These are phyloP conservation scores for Metarhizium anisopliae DNA, from an alignment of 2,329 filamentous ascomycete genomes.

Conservation along the genomic window DNA sequence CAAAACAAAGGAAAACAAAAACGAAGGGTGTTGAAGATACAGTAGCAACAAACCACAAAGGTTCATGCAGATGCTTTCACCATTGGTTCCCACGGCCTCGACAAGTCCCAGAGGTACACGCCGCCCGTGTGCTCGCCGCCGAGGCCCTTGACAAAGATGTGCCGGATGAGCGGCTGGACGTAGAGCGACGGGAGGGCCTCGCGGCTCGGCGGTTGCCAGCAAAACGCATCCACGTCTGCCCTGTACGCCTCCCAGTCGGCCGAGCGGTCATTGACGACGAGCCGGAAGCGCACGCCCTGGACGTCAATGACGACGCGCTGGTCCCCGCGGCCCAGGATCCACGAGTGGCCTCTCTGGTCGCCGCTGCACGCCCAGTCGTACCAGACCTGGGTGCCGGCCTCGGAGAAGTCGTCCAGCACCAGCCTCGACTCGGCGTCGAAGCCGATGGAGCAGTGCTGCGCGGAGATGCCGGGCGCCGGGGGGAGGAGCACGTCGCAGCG, in stretches of 20 bases:
- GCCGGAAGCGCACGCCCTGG: slow-evolving; percentile 29
- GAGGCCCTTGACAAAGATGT: slow-evolving; percentile 27
- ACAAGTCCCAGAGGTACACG: slow-evolving; percentile 32
- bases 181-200: background rate
- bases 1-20: background rate
- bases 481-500: slow-evolving; percentile 30
- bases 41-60: too few relatives aligned
- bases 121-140: slow-evolving; percentile 23
- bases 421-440: slow-evolving; percentile 30
- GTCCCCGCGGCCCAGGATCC: slow-evolving; percentile 19
- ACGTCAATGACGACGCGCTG: slow-evolving; percentile 26
- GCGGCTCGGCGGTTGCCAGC: slow-evolving; percentile 13
- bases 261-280: slow-evolving; percentile 28
- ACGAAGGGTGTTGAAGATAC: background rate
- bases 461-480: slow-evolving; percentile 21
- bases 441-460: slow-evolving; percentile 28
- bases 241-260: slow-evolving; percentile 23
- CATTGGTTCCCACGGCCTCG: slow-evolving; percentile 33
- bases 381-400: slow-evolving; percentile 30
- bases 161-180: slow-evolving; percentile 17
- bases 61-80: slow-evolving; percentile 27
- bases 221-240: slow-evolving; percentile 24
- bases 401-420: slow-evolving; percentile 29
- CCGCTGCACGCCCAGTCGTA: slow-evolving; percentile 31
- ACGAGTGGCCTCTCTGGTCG: slow-evolving; percentile 25